Conservation (phyloP, 768 basidiomycete species). For the Terana coerulea region DNA sequence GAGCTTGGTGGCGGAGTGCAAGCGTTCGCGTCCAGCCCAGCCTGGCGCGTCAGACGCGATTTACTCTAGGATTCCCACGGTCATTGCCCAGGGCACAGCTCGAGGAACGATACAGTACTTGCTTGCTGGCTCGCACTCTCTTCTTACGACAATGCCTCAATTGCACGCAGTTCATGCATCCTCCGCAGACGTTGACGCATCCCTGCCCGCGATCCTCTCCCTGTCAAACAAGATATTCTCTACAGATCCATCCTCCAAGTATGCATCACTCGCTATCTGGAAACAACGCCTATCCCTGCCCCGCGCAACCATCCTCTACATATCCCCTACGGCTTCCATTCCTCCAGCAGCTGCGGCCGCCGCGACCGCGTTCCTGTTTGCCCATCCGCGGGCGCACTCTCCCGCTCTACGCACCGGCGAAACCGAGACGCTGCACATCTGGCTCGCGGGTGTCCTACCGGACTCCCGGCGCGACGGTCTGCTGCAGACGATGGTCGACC, state of each 20-base stretch:
- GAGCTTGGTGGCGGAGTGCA: neutral
- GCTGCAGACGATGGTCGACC: slow-evolving; percentile 17
- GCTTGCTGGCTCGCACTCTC: no score
- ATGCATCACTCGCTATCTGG: slow-evolving; percentile 20
- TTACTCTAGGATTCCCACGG: neutral
- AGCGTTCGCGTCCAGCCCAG: slow-evolving; percentile 1
- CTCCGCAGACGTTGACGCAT: neutral
- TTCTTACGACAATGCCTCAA: neutral
- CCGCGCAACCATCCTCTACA: slow-evolving; percentile 17
- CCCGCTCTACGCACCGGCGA: slow-evolving; percentile 15
- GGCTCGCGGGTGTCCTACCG: slow-evolving; percentile 22
- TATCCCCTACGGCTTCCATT: neutral
- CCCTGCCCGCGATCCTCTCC: slow-evolving; percentile 10
- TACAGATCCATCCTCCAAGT: slow-evolving; percentile 18
- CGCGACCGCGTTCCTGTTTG: slow-evolving; percentile 21
- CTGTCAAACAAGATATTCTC: slow-evolving; percentile 22
- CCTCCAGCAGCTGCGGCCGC: neutral
- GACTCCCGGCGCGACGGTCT: slow-evolving; percentile 19
- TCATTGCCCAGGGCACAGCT: neutral
- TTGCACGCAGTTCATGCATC: slow-evolving; percentile 3
- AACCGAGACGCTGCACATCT: slow-evolving; percentile 16
- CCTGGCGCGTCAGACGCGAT: neutral
- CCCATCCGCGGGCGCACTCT: slow-evolving; percentile 13
- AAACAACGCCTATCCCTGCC: slow-evolving; percentile 12
- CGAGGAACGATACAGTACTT: no score